These are phyloP conservation scores for Alternaria brassicicola DNA, from an alignment of 2,329 filamentous ascomycete genomes.

Conservation along the genomic window DNA sequence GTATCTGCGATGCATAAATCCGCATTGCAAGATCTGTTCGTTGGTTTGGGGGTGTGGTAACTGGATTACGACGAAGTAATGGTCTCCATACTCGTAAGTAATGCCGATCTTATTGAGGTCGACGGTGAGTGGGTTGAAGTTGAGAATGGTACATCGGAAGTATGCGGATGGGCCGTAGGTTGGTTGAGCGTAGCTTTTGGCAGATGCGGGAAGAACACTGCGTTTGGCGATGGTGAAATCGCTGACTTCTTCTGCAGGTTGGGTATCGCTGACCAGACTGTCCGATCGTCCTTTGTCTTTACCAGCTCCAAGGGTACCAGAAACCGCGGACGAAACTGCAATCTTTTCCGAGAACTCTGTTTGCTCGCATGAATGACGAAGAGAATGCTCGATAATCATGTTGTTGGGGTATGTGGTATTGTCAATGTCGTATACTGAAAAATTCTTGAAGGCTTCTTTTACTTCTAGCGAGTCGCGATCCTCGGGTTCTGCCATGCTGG, in stretches of 20 bases:
- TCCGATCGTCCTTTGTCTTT: neutral
- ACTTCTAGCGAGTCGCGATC: neutral
- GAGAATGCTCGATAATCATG: neutral
- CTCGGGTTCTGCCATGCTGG: neutral
- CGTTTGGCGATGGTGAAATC: neutral
- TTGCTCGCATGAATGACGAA: neutral
- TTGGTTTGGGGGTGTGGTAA: neutral
- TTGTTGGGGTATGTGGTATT: neutral
- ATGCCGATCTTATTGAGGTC: conserved; percentile 11
- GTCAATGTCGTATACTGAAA: neutral
- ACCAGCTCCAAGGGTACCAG: neutral
- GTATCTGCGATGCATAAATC: neutral
- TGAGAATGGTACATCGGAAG: neutral
- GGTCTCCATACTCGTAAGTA: neutral
- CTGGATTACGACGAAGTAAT: neutral
- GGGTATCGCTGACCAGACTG: neutral
- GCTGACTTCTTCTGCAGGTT: neutral
- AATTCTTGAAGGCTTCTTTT: neutral
- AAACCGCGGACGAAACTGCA: neutral
- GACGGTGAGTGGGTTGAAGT: neutral
- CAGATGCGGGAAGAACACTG: neutral
- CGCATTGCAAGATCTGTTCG: neutral
- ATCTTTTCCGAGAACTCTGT: neutral
- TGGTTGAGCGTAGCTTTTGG: neutral
- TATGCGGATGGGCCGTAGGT: neutral